Percentiles rank a stretch among this genome's conserved stretches.
These are phyloP conservation scores for Aspergillus glaucus DNA, from an alignment of 2,329 filamentous ascomycete species.

Conservation along the genomic window DNA sequence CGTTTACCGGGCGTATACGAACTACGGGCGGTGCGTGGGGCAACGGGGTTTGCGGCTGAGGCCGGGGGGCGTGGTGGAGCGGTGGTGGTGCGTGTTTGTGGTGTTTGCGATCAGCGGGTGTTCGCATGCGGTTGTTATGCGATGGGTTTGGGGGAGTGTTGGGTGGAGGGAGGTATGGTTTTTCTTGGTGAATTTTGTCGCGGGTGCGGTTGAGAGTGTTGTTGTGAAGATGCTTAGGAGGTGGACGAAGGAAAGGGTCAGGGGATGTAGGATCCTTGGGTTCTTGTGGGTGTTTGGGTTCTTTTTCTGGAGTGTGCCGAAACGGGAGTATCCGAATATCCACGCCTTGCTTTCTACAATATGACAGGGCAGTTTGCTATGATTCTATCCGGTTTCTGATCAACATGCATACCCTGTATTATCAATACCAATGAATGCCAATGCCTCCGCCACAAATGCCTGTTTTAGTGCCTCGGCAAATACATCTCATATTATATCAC, in stretches of 20 bases:
- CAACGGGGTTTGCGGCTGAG: neutral
- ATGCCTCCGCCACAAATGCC: no score
- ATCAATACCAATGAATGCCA: no score
- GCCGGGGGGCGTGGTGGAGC: neutral
- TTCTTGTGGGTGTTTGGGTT: neutral
- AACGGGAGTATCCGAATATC: neutral
- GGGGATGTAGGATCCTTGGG: neutral
- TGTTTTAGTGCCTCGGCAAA: no score
- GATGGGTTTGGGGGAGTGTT: neutral
- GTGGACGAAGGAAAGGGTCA: neutral
- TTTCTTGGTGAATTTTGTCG: neutral
- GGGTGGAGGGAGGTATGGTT: neutral
- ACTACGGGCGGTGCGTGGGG: conserved; percentile 1
- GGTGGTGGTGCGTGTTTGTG: neutral
- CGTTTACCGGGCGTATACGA: conserved; percentile 4
- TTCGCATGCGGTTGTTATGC: neutral
- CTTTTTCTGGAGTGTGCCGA: conserved; percentile 1
- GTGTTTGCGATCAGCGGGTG: neutral
- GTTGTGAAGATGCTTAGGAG: neutral
- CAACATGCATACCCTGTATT: no score
- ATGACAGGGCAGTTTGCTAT: neutral
- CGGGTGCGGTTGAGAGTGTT: neutral
- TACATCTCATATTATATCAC: no score
- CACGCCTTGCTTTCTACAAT: neutral
- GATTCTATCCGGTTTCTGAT: no score